Evolutionary conservation across 2,329 filamentous ascomycete species (phyloP), one percentile per base, ranked within the genome.

Genomic region (Ophiostoma ulmi): DNA sequence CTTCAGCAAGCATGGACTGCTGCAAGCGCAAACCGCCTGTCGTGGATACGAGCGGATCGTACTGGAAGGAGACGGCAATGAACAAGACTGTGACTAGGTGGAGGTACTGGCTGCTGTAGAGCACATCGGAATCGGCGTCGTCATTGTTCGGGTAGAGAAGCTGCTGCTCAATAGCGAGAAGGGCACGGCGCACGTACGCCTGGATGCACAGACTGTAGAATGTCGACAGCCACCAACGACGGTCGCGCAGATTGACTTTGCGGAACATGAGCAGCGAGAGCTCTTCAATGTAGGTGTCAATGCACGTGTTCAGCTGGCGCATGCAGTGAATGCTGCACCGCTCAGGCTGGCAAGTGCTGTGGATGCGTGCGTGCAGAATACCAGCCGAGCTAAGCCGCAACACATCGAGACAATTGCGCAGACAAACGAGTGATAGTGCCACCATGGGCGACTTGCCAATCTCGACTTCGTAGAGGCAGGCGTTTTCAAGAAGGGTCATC

Each of bases 171-270:
- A 78, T 75, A 36, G 73, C 72, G 1, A 77, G 75, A 17, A 78
- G 64, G 17, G 75, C 76, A 17, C 77, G 76, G 14, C 77, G 74
- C 14, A 78, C 76, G 44, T 77, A 77, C 52, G 76, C 76, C 71
- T 78, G 77, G 72, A 78, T 77, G 70, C 74, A 77, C 5, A 78
- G 72, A 66, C 76, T 77, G 71, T 77, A 78, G 68, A 77, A 78
- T 0, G 76, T 77, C 52, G 77, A 77, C 10, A 78, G 69, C 77
- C 77, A 78, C 77, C 77, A 78, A 17, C 76, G 74, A 26, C 76
- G 72, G 64, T 78, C 77, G 17, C 76, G 74, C 73, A 78, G 74
- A 38, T 77, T 78, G 68, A 77, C 76, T 70, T 77, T 78, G 73
- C 77, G 76, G 70, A 78, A 78, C 70, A 78, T 75, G 35, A 78